Evolutionary conservation across 2,329 filamentous ascomycete species (phyloP).

Genomic region (Fusarium sp.): DNA sequence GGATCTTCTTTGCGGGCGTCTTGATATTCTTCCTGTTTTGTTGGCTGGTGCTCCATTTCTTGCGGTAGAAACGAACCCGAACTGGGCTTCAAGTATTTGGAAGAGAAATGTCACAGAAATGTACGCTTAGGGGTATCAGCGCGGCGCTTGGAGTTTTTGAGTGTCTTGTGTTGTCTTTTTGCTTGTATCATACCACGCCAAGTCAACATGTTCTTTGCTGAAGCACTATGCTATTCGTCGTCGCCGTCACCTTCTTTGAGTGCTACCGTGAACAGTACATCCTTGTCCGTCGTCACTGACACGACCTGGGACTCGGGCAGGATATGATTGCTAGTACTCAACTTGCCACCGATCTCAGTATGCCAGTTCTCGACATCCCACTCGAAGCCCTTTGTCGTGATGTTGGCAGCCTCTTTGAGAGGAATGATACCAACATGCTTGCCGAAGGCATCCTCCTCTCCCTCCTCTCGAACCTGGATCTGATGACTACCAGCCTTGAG

Average conservation of each 20-base stretch:
- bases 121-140: slow-evolving; percentile 38
- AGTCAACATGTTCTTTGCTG: slow-evolving; percentile 1
- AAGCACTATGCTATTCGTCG: slow-evolving; percentile 39
- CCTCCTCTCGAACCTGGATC: slow-evolving; percentile 69
- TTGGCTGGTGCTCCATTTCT: slow-evolving; percentile 86
- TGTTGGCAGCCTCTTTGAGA: slow-evolving; percentile 78
- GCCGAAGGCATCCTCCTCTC: slow-evolving; percentile 66
- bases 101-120: slow-evolving; percentile 12
- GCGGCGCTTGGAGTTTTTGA: slow-evolving; percentile 42
- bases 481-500: slow-evolving; percentile 74
- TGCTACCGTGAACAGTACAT: slow-evolving; percentile 80
- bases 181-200: slow-evolving; percentile 20
- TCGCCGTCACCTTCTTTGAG: slow-evolving; percentile 54
- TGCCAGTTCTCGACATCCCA: slow-evolving; percentile 91
- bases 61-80: slow-evolving; percentile 58
- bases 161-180: slow-evolving; percentile 24
- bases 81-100: neutral
- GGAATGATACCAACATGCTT: slow-evolving; percentile 89
- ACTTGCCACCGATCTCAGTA: slow-evolving; percentile 75
- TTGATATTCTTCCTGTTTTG: slow-evolving; percentile 90
- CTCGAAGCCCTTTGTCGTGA: slow-evolving; percentile 82
- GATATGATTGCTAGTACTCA: slow-evolving; percentile 86
- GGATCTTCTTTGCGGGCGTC: slow-evolving; percentile 93
- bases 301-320: slow-evolving; percentile 66
- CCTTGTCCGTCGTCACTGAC: slow-evolving; percentile 68